A percentile compares a stretch with the other conserved stretches of the same genome.
phyloP scores from a whole-genome alignment of 2,329 filamentous ascomycete genomes.

The Phyllosticta citribraziliensis region DNA sequence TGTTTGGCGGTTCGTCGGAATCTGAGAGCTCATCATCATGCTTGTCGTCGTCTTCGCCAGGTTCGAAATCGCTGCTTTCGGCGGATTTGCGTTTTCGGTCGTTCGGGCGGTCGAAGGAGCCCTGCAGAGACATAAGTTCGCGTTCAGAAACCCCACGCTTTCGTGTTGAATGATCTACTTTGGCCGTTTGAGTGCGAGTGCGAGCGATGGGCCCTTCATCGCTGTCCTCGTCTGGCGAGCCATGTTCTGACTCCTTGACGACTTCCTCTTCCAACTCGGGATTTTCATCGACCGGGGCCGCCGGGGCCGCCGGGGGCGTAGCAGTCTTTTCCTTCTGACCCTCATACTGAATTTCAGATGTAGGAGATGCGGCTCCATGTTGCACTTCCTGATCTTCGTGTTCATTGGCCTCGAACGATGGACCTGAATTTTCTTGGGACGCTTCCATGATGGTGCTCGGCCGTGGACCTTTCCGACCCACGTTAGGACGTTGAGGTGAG shows the following conservation, averaged over 20 bases:
- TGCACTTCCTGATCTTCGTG: slow-evolving; percentile 8
- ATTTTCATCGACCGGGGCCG: background rate
- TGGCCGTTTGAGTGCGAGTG: slow-evolving; percentile 29
- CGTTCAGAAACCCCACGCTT: background rate
- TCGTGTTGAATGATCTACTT: slow-evolving; percentile 1
- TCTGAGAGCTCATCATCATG: slow-evolving; percentile 44
- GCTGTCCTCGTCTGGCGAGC: slow-evolving; percentile 32
- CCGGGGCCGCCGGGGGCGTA: background rate
- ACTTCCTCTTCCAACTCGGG: slow-evolving; percentile 21
- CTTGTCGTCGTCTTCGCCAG: slow-evolving; percentile 45
- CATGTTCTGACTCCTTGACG: slow-evolving; percentile 33
- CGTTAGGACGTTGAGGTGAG: background rate
- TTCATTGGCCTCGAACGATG: slow-evolving; percentile 26
- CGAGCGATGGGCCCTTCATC: slow-evolving; percentile 46
- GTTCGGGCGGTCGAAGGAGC: background rate
- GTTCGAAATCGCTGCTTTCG: slow-evolving; percentile 55
- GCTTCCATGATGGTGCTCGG: slow-evolving; percentile 44
- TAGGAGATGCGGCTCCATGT: background rate
- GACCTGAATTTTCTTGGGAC: slow-evolving; percentile 35
- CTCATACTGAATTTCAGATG: slow-evolving; percentile 5
- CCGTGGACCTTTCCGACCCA: slow-evolving; percentile 39
- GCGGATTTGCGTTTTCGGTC: slow-evolving; percentile 27
- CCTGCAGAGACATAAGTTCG: background rate
- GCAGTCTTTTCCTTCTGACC: background rate
- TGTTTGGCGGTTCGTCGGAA: slow-evolving; percentile 37